Evolutionary conservation across 1,284 basidiomycete genomes (phyloP).

Genomic region (Ustilago bromivora): DNA sequence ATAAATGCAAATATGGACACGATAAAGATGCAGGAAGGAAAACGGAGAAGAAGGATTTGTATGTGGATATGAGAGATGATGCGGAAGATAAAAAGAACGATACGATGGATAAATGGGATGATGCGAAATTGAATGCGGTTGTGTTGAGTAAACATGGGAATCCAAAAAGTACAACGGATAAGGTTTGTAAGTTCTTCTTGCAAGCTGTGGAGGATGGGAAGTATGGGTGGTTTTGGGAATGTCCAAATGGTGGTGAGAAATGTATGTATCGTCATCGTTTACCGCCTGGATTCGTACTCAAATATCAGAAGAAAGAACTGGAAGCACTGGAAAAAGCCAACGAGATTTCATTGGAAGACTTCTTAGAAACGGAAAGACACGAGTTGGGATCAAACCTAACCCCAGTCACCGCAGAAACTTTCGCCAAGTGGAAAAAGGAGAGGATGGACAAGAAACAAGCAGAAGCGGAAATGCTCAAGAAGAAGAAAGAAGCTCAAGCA

Average conservation of each 20-base stretch:
- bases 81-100: constrained; percentile 76
- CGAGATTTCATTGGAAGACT: constrained; percentile 92
- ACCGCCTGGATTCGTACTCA: constrained; percentile 86
- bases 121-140: constrained; percentile 88
- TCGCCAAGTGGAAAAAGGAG: constrained; percentile 89
- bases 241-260: constrained; percentile 74
- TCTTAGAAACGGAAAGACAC: constrained; percentile 98
- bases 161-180: constrained; percentile 88
- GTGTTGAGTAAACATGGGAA: constrained; percentile 90
- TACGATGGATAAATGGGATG: constrained; percentile 98
- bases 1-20: constrained; percentile 95
- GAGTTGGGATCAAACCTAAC: constrained; percentile 76
- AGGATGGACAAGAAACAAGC: constrained; percentile 74
- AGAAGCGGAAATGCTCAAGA: constrained; percentile 89
- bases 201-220: constrained; percentile 94
- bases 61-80: constrained; percentile 84
- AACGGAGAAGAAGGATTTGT: constrained; percentile 95
- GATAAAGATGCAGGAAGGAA: constrained; percentile 82
- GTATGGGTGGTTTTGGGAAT: constrained; percentile 88
- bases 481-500: constrained; percentile 85
- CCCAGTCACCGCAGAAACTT: constrained; percentile 93
- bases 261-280: constrained; percentile 97
- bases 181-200: constrained; percentile 97
- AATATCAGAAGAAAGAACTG: constrained; percentile 78
- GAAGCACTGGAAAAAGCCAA: constrained; percentile 81